Percentiles rank a stretch among this genome's conserved stretches.
These are phyloP conservation scores for Heterobasidion occidentale DNA, from an alignment of 1,284 basidiomycete species.

Conservation along the genomic window DNA sequence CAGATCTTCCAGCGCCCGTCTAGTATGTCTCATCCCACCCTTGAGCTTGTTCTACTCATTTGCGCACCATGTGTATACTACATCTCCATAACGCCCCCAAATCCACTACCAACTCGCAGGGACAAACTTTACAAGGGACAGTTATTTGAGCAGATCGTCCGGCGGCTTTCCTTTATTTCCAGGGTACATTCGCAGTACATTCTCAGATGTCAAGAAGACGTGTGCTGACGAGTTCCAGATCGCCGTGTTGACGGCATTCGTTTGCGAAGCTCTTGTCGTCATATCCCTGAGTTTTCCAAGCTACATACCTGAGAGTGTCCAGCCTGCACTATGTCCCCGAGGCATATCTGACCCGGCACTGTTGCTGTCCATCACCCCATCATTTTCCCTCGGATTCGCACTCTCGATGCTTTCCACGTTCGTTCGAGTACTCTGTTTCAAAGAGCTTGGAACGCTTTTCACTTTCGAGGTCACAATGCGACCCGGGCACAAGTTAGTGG, in stretches of 20 bases:
- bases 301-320: background rate
- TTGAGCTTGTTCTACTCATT: no score
- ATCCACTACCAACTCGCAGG: background rate
- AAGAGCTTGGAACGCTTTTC: background rate
- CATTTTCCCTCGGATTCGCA: background rate
- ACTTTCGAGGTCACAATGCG: background rate
- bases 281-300: background rate
- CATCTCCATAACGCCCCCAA: background rate
- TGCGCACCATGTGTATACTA: background rate
- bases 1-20: no score
- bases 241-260: background rate
- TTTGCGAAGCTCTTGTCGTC: background rate
- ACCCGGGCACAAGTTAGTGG: background rate
- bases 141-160: background rate
- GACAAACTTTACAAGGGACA: background rate
- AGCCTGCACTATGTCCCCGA: background rate
- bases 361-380: background rate
- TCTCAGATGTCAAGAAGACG: background rate
- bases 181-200: background rate
- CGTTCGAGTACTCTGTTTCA: background rate
- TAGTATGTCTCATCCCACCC: no score
- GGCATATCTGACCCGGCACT: background rate
- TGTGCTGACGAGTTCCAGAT: background rate
- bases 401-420: background rate
- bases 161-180: background rate